Evolutionary conservation across 495 filamentous ascomycete genomes (phyloP), one percentile per base, ranked within the genome.

Genomic region (Neurospora sp.): DNA sequence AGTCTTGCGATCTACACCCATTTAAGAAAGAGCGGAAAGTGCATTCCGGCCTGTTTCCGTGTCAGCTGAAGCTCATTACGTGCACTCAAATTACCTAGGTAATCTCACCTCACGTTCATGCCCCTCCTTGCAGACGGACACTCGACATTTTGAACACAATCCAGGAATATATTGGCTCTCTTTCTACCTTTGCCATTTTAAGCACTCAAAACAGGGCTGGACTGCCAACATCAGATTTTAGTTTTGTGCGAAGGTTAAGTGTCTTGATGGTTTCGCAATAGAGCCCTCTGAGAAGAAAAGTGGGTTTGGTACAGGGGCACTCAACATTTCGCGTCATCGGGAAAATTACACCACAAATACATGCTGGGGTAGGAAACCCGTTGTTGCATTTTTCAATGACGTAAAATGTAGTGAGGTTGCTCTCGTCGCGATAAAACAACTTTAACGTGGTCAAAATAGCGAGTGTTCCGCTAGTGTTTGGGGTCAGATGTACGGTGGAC

Each of bases 141-240:
- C 27, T 61, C 6, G 0, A 1, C 5, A 35, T 31, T 61, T 61
- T 0, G 14, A 61, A 18, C 0, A 0, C 3, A 35, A 8, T 18
- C 4, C 12, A 14, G 5, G 6, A 6, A 61, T 1, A 0, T 53
- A 10, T 12, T 0, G 0, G 44, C n/a, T 1, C 4, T 6, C 1
- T 0, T 6, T 2, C 0, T 2, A 10, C 8, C 20, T 6, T 22
- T 1, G 0, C 0, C 20, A 22, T 22, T 20, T 6, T 1, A 0
- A 12, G 1, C n/a, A 0, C 0, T 8, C 0, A 22, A 9, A 22
- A 7, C 4, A 2, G 9, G 4, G 6, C 4, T 1, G 20, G 22
- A 61, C 0, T 22, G 22, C 6, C 0, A 8, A 14, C 8, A 16
- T 16, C 1, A 16, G 0, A 14, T 8, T 53, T 31, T 8, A 0